Percentiles rank a stretch among this genome's conserved stretches.
phyloP scores from a whole-genome alignment of 2,329 filamentous ascomycete species.

The Sarocladiaceae sp. region DNA sequence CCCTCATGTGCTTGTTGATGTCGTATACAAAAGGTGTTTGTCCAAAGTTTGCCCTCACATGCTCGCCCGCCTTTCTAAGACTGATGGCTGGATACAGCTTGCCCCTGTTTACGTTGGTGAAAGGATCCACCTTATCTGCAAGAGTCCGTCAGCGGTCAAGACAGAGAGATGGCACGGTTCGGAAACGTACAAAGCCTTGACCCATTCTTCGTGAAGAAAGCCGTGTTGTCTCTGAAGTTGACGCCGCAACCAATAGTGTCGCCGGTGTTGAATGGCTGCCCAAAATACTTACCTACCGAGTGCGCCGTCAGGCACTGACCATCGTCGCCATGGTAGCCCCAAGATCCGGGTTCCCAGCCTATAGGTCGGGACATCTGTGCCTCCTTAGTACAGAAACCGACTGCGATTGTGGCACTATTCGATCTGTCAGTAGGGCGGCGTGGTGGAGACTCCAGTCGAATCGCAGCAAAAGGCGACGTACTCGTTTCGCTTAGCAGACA shows the following conservation, averaged over 20 bases:
- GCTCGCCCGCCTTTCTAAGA: constrained; percentile 59
- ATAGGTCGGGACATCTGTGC: constrained; percentile 50
- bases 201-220: constrained; percentile 66
- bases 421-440: constrained; percentile 11
- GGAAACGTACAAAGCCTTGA: constrained; percentile 22
- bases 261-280: constrained; percentile 45
- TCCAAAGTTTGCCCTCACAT: constrained; percentile 59
- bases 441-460: too few species aligned
- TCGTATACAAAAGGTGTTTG: constrained; percentile 80
- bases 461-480: too few species aligned
- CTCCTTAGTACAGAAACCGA: constrained; percentile 53
- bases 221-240: constrained; percentile 56
- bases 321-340: constrained; percentile 65
- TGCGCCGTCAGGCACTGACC: constrained; percentile 54
- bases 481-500: constrained; percentile 48
- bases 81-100: constrained; percentile 62
- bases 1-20: constrained; percentile 79
- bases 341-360: constrained; percentile 63
- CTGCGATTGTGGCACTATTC: constrained; percentile 52
- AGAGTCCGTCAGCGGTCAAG: constrained; percentile 21
- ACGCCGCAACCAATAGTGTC: constrained; percentile 61
- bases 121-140: constrained; percentile 49
- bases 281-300: constrained; percentile 51
- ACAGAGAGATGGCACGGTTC: constrained; percentile 23
- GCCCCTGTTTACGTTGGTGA: constrained; percentile 56